Evolutionary conservation across 2,329 filamentous ascomycete species (phyloP).

Genomic region (Golovinomyces cichoracearum): DNA sequence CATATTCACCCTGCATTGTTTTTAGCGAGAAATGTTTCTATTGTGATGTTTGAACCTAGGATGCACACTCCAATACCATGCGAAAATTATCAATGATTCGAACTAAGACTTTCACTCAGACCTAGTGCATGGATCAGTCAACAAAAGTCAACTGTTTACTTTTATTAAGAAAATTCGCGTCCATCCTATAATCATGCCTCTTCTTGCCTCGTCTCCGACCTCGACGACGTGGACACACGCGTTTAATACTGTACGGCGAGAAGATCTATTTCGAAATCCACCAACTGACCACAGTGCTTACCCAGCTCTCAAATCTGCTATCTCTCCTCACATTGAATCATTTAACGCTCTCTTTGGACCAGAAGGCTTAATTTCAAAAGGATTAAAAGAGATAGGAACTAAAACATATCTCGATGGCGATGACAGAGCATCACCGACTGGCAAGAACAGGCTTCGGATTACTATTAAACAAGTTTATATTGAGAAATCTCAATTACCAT

Average conservation of each 20-base stretch:
- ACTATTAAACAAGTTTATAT: constrained; percentile 59
- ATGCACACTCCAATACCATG: too few relatives aligned
- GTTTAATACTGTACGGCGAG: constrained; percentile 63
- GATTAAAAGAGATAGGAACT: constrained; percentile 65
- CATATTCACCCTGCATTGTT: too few relatives aligned
- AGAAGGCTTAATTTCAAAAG: constrained; percentile 48
- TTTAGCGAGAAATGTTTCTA: too few relatives aligned
- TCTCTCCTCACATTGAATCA: constrained; percentile 77
- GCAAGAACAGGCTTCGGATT: constrained; percentile 51
- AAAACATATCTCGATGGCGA: constrained; percentile 71
- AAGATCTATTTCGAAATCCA: constrained; percentile 70
- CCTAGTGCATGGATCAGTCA: too few relatives aligned
- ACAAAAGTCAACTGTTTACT: too few relatives aligned
- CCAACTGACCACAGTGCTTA: constrained; percentile 72
- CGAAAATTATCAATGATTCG: too few relatives aligned
- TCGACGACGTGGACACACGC: constrained; percentile 56
- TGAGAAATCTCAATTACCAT: constrained; percentile 54
- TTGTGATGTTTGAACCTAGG: too few relatives aligned
- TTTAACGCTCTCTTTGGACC: constrained; percentile 74
- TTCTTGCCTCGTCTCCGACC: constrained; percentile 17
- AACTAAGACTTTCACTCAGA: too few relatives aligned
- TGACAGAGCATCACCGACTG: constrained; percentile 26
- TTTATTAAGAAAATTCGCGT: too few relatives aligned
- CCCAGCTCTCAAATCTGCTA: constrained; percentile 59
- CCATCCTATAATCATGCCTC: too few relatives aligned